A percentile compares a stretch with the other conserved stretches of the same genome.
phyloP scores from a whole-genome alignment of 192 early-diverging fungal genomes.

The Umbelopsis isabellina region DNA sequence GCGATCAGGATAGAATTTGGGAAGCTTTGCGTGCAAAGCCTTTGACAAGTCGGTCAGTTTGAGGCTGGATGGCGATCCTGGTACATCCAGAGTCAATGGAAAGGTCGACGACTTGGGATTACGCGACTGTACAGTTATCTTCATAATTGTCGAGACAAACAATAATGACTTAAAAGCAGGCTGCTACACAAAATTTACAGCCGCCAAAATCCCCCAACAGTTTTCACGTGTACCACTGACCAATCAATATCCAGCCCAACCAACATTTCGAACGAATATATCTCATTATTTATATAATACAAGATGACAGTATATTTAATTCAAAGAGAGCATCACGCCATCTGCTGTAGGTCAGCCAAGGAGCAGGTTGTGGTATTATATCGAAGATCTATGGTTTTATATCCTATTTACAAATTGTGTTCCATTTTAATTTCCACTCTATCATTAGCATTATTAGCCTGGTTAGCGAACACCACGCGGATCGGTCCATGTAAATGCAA shows the following conservation, averaged over 20 bases:
- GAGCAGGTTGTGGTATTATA: no score
- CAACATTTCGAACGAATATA: no score
- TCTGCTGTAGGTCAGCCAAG: no score
- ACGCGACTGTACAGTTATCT: constrained; percentile 53
- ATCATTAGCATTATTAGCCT: constrained; percentile 1
- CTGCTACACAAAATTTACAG: no score
- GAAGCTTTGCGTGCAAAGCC: constrained; percentile 66
- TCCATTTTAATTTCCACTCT: constrained; percentile 12
- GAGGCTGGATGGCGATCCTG: constrained; percentile 49
- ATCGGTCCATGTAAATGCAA: not conserved
- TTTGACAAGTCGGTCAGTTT: constrained; percentile 72
- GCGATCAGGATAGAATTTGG: constrained; percentile 72
- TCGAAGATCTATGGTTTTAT: no score
- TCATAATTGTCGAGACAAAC: constrained; percentile 41
- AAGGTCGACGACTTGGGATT: constrained; percentile 51
- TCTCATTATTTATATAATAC: no score
- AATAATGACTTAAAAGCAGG: no score
- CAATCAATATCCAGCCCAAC: no score
- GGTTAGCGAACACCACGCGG: not conserved
- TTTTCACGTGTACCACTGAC: no score
- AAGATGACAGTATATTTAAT: no score
- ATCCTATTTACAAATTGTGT: constrained; percentile 12
- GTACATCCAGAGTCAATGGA: constrained; percentile 64
- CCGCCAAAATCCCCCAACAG: no score
- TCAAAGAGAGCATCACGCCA: no score